phyloP scores from a whole-genome alignment of 2,329 filamentous ascomycete genomes.

The Aspergillus clavatus region DNA sequence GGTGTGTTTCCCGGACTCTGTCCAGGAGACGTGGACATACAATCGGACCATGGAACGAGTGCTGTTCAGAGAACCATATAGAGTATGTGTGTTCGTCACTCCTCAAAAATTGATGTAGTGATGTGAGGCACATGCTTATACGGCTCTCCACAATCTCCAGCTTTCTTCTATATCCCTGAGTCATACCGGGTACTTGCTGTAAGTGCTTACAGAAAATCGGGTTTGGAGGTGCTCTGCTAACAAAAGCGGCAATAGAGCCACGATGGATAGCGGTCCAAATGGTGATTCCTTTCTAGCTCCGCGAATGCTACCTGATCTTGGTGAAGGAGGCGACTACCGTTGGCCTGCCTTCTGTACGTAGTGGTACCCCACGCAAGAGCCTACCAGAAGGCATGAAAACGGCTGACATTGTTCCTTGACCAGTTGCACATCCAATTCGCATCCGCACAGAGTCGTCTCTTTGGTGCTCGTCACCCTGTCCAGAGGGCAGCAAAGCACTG shows the following conservation, averaged over 20 bases:
- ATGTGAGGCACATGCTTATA: neutral
- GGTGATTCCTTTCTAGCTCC: constrained; percentile 31
- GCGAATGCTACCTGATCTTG: constrained; percentile 28
- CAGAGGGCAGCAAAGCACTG: constrained; percentile 22
- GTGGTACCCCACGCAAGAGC: neutral
- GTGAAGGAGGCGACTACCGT: constrained; percentile 29
- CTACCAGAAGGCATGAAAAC: neutral
- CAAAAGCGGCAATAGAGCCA: constrained; percentile 26
- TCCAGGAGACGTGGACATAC: constrained; percentile 30
- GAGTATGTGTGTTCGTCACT: constrained; percentile 18
- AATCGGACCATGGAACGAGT: constrained; percentile 30
- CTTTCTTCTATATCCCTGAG: constrained; percentile 35
- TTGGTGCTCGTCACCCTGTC: constrained; percentile 36
- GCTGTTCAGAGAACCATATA: constrained; percentile 29
- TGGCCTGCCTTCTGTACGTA: constrained; percentile 29
- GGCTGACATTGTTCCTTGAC: neutral
- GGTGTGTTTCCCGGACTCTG: constrained; percentile 30
- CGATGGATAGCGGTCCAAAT: constrained; percentile 32
- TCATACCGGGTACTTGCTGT: constrained; percentile 33
- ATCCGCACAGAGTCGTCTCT: constrained; percentile 26
- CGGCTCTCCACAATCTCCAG: constrained; percentile 13
- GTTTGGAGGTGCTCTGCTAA: constrained; percentile 10
- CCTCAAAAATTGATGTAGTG: neutral
- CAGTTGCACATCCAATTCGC: constrained; percentile 25
- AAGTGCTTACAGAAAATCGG: constrained; percentile 3